A percentile compares a stretch with the other conserved stretches of the same genome.
Evolutionary conservation across 768 basidiomycete species (phyloP).

Genomic region (Tephrocybe sp.): DNA sequence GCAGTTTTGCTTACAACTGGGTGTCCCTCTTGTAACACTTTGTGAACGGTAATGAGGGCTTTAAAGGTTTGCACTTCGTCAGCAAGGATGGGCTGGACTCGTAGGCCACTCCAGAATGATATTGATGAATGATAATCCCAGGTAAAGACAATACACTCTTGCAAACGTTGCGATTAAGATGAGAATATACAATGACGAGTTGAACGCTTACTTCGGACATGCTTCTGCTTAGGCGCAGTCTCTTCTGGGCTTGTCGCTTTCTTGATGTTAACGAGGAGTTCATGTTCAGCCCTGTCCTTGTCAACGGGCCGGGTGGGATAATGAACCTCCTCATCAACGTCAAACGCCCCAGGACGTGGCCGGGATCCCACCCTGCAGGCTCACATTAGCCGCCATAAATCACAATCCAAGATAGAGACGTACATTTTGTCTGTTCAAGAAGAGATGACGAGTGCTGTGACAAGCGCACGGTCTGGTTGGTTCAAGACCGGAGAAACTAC

Average conservation of each 20-base stretch:
- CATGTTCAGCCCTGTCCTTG: slow-evolving; percentile 96
- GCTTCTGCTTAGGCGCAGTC: slow-evolving; percentile 97
- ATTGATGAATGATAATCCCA: slow-evolving; percentile 99
- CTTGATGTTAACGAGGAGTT: slow-evolving; percentile 94
- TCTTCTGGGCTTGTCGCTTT: slow-evolving; percentile 97
- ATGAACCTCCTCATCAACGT: slow-evolving; percentile 82
- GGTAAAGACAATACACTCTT: slow-evolving; percentile 98
- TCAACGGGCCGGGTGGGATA: slow-evolving; percentile 97
- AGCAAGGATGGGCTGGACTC: slow-evolving; percentile 94
- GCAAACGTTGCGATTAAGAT: slow-evolving; percentile 7
- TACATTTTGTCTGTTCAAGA: slow-evolving; percentile 14
- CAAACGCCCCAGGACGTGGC: slow-evolving; percentile 46
- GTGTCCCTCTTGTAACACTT: slow-evolving; percentile 97
- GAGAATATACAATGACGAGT: background rate
- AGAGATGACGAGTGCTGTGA: slow-evolving; percentile 2
- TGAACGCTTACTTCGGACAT: slow-evolving; percentile 84
- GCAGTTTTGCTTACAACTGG: slow-evolving; percentile 60
- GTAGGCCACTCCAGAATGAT: slow-evolving; percentile 96
- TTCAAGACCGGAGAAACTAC: background rate
- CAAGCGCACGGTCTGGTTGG: slow-evolving; percentile 2
- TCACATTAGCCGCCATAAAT: background rate
- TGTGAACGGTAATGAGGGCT: slow-evolving; percentile 95
- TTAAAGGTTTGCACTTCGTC: slow-evolving; percentile 99
- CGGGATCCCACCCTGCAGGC: slow-evolving; percentile 40
- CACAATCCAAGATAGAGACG: background rate